Evolutionary conservation across 2,329 filamentous ascomycete genomes (phyloP), one percentile per base, ranked within the genome.

Genomic region (Aspergillus caelatus): DNA sequence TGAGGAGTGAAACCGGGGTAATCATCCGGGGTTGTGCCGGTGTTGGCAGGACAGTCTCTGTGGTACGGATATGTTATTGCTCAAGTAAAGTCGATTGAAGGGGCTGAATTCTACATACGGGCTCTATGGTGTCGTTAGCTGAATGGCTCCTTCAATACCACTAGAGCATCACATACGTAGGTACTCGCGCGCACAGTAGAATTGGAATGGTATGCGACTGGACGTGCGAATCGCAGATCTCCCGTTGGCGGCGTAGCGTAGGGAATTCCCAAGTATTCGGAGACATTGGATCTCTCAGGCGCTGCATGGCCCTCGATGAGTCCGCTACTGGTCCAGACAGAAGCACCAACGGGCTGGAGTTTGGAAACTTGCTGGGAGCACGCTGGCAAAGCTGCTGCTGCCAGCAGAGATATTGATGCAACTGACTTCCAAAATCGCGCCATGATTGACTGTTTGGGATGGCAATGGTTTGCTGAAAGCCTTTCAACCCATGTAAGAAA

Each of bases 251-350:
- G 61, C 2, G 65, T 55, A 19, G 72, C 73, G 61, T 71, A 76
- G 4, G 70, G 74, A 26, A 76, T 73, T 10, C 70, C 74, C 53
- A 72, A 65, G 52, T 71, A 75, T 45, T 74, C 73, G 26, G 61
- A 65, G 9, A 72, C 70, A 19, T 57, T 61, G 28, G 65, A 61
- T 23, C 58, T 53, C 36, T 58, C 48, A 34, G 63, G 52, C 3
- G 66, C 64, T 16, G 64, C 45, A 56, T 74, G 71, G 9, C 73
- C 71, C 7, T 61, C 52, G 21, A 75, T 64, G 34, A 67, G 26
- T 4, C 72, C 73, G 61, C 69, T 75, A 54, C 61, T 70, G 4
- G 67, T 74, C 30, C 59, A 19, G 23, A 73, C 68, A 12, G 52
- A 52, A 19, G 32, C 46, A 41, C 60, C 65, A 10, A 62, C 26